These are phyloP conservation scores for Lachancea nothofagi DNA, from an alignment of 805 yeast genomes.

Conservation along the genomic window DNA sequence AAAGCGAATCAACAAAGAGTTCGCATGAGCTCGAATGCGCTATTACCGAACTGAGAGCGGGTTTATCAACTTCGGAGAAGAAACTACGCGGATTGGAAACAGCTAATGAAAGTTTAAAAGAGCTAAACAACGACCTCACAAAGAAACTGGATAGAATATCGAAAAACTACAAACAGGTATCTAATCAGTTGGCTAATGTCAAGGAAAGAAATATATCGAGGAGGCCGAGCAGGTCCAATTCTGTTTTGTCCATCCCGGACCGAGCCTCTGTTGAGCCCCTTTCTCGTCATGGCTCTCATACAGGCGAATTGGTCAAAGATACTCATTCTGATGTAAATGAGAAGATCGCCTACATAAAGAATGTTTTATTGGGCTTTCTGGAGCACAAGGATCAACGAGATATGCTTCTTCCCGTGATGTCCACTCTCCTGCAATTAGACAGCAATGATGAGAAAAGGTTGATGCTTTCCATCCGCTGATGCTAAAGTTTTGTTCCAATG, in stretches of 20 bases:
- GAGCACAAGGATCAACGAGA: slow-evolving; percentile 91
- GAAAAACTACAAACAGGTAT: slow-evolving; percentile 61
- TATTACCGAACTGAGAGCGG: slow-evolving; percentile 42
- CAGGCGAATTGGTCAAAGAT: slow-evolving; percentile 5
- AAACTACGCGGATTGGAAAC: slow-evolving; percentile 53
- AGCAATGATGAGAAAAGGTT: slow-evolving; percentile 71
- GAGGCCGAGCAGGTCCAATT: slow-evolving; percentile 35
- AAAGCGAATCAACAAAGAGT: slow-evolving; percentile 24
- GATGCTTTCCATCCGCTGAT: slow-evolving; percentile 41
- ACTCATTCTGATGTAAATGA: slow-evolving; percentile 29
- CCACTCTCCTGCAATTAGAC: slow-evolving; percentile 63
- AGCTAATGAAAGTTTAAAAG: slow-evolving; percentile 48
- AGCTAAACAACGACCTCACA: slow-evolving; percentile 59
- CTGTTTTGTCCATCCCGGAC: slow-evolving; percentile 28
- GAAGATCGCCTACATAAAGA: slow-evolving; percentile 74
- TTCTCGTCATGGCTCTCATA: slow-evolving; percentile 20
- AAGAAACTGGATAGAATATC: slow-evolving; percentile 61
- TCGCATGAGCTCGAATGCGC: slow-evolving; percentile 31
- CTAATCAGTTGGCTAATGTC: slow-evolving; percentile 49
- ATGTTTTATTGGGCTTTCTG: slow-evolving; percentile 83
- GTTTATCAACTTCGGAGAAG: slow-evolving; percentile 46
- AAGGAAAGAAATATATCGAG: slow-evolving; percentile 34
- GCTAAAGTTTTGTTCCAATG: too few species aligned
- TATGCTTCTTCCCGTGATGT: slow-evolving; percentile 78
- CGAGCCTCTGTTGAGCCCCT: slow-evolving; percentile 5